Conservation (phyloP, 2,329 filamentous ascomycete species). For the Botryotinia convoluta region DNA sequence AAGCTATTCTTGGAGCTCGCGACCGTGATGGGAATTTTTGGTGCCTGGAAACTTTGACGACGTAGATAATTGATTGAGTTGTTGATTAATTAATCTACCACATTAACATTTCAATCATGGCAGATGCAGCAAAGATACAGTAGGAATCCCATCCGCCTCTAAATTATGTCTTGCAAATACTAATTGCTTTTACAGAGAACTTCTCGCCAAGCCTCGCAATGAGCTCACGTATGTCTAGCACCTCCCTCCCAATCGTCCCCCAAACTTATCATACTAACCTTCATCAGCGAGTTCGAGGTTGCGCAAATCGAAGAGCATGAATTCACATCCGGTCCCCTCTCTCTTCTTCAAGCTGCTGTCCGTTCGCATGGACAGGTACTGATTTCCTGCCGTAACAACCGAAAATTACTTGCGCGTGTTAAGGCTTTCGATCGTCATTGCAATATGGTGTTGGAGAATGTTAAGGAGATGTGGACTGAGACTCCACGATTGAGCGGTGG, state of each 20-base stretch:
- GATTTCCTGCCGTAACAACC: constrained; percentile 96
- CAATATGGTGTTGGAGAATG: constrained; percentile 98
- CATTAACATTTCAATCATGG: constrained; percentile 47
- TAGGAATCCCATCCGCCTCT: constrained; percentile 39
- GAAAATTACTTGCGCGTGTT: constrained; percentile 93
- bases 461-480: constrained; percentile 99
- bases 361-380: constrained; percentile 93
- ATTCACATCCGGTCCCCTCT: constrained; percentile 77
- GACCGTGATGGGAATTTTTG: constrained; percentile 28
- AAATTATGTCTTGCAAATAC: background rate
- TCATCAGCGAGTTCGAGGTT: constrained; percentile 80
- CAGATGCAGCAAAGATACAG: constrained; percentile 70
- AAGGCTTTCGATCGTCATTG: constrained; percentile 99
- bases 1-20: constrained; percentile 25
- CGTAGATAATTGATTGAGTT: constrained; percentile 8
- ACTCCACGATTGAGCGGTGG: constrained; percentile 78
- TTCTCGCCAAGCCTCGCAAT: constrained; percentile 81
- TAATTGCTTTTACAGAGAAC: constrained; percentile 59
- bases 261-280: constrained; percentile 29
- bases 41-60: constrained; percentile 25
- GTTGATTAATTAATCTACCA: constrained; percentile 24
- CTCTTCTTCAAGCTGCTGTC: constrained; percentile 94
- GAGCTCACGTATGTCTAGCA: constrained; percentile 76
- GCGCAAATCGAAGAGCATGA: constrained; percentile 76
- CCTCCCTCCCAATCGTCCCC: constrained; percentile 20